Conservation (phyloP, 176 grass and related monocot genomes). For the Zea luxurians region DNA sequence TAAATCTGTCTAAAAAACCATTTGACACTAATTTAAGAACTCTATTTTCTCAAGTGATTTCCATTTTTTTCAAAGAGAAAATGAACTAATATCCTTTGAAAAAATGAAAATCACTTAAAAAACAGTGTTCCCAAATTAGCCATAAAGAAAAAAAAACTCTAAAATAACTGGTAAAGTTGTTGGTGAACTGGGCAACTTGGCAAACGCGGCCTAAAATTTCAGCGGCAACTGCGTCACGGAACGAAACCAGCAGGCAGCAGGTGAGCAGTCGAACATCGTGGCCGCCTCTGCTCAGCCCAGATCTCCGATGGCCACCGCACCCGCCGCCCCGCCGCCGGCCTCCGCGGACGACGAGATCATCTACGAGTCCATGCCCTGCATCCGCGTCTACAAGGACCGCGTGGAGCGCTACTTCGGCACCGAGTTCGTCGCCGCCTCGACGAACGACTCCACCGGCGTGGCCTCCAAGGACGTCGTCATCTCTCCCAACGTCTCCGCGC, state of each 20-base stretch:
- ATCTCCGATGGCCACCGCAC: slow-evolving; percentile 46
- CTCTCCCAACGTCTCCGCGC: slow-evolving; percentile 50
- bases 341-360: slow-evolving; percentile 52
- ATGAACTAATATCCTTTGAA: too few relatives aligned
- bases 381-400: slow-evolving; percentile 58
- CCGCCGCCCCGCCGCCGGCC: slow-evolving; percentile 18
- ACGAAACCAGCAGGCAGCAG: neutral
- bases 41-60: too few relatives aligned
- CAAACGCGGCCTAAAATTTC: neutral
- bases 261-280: too few relatives aligned
- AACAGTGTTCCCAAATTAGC: too few relatives aligned
- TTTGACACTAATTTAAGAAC: too few relatives aligned
- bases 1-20: too few relatives aligned
- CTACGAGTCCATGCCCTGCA: slow-evolving; percentile 54
- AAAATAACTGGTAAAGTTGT: too few relatives aligned
- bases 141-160: too few relatives aligned
- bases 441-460: slow-evolving; percentile 49
- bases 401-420: slow-evolving; percentile 58
- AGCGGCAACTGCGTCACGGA: neutral
- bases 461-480: slow-evolving; percentile 55
- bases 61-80: too few relatives aligned
- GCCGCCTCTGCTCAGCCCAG: slow-evolving; percentile 14
- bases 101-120: too few relatives aligned
- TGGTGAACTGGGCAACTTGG: too few relatives aligned
- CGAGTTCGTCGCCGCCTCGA: slow-evolving; percentile 51